Conservation (phyloP, 2,329 filamentous ascomycete species). For the Colletotrichum trifolii region DNA sequence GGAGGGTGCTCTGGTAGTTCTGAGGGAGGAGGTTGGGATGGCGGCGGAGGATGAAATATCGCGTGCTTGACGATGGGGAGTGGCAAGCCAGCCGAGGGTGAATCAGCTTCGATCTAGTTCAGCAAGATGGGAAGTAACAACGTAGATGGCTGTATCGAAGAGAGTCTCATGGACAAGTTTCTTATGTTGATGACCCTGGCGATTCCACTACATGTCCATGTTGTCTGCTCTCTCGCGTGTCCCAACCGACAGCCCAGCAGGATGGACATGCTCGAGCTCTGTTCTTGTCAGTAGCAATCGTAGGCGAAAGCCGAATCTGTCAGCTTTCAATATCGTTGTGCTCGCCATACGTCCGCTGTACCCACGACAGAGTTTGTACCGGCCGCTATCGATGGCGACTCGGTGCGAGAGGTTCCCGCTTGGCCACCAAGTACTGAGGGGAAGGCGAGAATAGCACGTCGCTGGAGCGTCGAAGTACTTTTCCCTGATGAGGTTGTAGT, state of each 20-base stretch:
- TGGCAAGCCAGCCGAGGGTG: too few relatives aligned
- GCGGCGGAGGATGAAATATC: neutral
- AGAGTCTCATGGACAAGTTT: neutral
- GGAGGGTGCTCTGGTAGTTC: conserved; percentile 16
- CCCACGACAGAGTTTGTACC: conserved; percentile 49
- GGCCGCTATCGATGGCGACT: conserved; percentile 25
- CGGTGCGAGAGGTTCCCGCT: conserved; percentile 26
- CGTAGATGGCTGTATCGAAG: neutral
- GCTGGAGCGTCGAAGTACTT: neutral
- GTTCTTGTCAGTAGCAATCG: conserved; percentile 50
- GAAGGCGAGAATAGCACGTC: neutral
- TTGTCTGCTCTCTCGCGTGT: too few relatives aligned
- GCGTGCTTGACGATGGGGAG: too few relatives aligned
- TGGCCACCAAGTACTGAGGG: conserved; percentile 5
- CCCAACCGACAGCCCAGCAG: too few relatives aligned
- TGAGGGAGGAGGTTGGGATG: neutral
- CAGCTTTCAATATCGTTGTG: conserved; percentile 55
- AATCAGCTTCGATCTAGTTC: too few relatives aligned
- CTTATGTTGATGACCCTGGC: too few relatives aligned
- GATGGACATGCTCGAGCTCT: too few relatives aligned
- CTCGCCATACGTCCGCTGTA: conserved; percentile 63
- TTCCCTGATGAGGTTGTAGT: neutral
- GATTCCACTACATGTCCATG: too few relatives aligned
- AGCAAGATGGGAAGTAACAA: fast-evolving
- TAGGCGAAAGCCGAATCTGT: conserved; percentile 53